Evolutionary conservation across 306 rosid species (phyloP), one percentile per base, ranked within the genome.

Genomic region (Oxytropis ochrocephala): DNA sequence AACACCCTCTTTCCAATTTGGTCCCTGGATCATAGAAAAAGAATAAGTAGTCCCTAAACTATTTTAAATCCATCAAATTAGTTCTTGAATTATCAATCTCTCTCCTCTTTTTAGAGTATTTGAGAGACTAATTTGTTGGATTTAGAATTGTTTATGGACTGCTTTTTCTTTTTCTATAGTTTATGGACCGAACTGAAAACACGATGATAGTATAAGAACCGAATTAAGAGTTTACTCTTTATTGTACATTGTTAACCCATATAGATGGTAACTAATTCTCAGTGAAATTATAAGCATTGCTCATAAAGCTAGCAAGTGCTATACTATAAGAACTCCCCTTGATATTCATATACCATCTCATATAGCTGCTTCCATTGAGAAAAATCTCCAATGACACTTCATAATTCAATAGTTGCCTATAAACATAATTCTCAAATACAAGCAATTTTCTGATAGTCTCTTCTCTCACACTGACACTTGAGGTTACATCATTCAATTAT

Each of bases 341-440:
- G 8, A 62, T 78, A 7, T 0, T 6, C 32, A 66, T 69, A 47
- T 89, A 87, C 98, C 96, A 87, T 29, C 0, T 0, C 95, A 86
- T 89, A n/a, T 80, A 92, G 70, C 87, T 89, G 64, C 96, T 83
- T 0, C 7, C 1, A 9, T 4, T 1, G 24, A 87, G 70, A 80
- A 92, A 89, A 72, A 92, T 87, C 73, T 92, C 96, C 1, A 91
- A 77, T 1, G 95, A 83, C 17, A 89, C 86, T 2, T 58, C 80
- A 36, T 75, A 83, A 0, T 74, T 79, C 42, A 17, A 74, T 3
- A 92, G 66, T 75, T 19, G 11, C 11, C 4, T 78, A 68, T 59
- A 59, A 54, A 92, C 87, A 68, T 85, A 70, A 0, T 14, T 30
- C 79, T 89, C 96, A 48, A 89, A 92, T 1, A 69, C 0, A 5